phyloP scores from a whole-genome alignment of 2,329 filamentous ascomycete genomes.

The Penicillium sp. region DNA sequence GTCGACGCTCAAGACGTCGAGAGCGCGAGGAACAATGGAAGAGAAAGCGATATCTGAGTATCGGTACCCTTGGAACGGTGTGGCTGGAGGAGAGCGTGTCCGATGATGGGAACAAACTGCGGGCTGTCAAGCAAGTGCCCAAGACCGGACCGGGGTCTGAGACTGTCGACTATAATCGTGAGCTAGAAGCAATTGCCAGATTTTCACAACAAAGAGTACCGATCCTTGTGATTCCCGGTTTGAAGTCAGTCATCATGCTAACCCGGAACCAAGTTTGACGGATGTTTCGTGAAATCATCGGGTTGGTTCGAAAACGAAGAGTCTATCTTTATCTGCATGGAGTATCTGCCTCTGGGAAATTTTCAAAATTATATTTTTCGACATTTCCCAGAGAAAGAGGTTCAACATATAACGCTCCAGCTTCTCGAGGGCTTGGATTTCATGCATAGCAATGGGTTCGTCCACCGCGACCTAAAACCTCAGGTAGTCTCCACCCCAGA shows the following conservation, averaged over 20 bases:
- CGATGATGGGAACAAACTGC: conserved; percentile 3
- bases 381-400: conserved; percentile 27
- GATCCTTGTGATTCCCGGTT: background rate
- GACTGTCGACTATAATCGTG: conserved; percentile 10
- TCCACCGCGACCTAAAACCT: conserved; percentile 42
- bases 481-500: conserved; percentile 19
- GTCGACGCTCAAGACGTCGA: conserved; percentile 7
- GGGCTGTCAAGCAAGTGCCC: conserved; percentile 12
- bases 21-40: conserved; percentile 13
- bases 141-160: background rate
- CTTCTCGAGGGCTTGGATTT: conserved; percentile 34
- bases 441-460: conserved; percentile 38
- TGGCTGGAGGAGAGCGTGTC: conserved; percentile 12
- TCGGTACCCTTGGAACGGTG: conserved; percentile 10
- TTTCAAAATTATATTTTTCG: conserved; percentile 29
- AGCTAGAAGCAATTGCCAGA: conserved; percentile 12
- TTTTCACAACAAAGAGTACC: conserved; percentile 14
- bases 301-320: conserved; percentile 38
- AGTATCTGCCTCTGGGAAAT: conserved; percentile 38
- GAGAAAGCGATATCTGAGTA: conserved; percentile 7
- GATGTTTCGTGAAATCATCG: conserved; percentile 30
- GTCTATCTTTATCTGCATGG: conserved; percentile 40
- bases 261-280: conserved; percentile 12
- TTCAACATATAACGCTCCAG: conserved; percentile 30
- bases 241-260: background rate